phyloP scores from a whole-genome alignment of 495 filamentous ascomycete genomes.

The Podospora pseudoanserina region DNA sequence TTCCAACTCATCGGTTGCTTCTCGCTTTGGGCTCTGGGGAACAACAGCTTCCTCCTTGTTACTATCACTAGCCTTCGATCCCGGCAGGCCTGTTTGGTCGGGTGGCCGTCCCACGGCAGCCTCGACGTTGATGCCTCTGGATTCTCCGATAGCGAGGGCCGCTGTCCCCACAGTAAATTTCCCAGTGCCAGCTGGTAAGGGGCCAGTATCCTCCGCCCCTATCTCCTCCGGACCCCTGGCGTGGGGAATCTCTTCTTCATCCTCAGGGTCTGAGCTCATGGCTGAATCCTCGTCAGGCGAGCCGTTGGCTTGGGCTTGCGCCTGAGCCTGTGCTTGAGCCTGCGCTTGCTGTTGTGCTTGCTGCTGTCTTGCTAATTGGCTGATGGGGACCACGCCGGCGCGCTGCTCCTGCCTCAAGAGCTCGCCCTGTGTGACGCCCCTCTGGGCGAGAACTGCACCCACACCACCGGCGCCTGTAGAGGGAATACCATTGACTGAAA shows the following conservation, averaged over 20 bases:
- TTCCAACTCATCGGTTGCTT: conserved; percentile 43
- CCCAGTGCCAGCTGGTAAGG: conserved; percentile 51
- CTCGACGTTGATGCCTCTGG: conserved; percentile 52
- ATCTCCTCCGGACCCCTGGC: conserved; percentile 78
- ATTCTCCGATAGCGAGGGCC: conserved; percentile 28
- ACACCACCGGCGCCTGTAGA: conserved; percentile 35
- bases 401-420: conserved; percentile 74
- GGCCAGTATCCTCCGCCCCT: conserved; percentile 81
- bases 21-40: conserved; percentile 39
- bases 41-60: conserved; percentile 4
- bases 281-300: conserved; percentile 34
- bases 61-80: conserved; percentile 5
- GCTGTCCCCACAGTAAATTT: conserved; percentile 25
- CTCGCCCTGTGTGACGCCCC: conserved; percentile 71
- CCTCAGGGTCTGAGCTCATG: conserved; percentile 36
- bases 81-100: conserved; percentile 9
- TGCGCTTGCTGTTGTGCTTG: conserved; percentile 25
- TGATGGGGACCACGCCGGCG: conserved; percentile 59
- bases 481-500: conserved; percentile 61
- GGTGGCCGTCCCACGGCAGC: conserved; percentile 50
- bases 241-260: conserved; percentile 67
- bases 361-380: conserved; percentile 39
- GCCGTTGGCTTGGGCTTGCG: conserved; percentile 16
- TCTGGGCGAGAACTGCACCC: conserved; percentile 25
- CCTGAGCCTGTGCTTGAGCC: conserved; percentile 8